Evolutionary conservation across 1,284 basidiomycete species (phyloP).

Genomic region (Puccinia novopanici): DNA sequence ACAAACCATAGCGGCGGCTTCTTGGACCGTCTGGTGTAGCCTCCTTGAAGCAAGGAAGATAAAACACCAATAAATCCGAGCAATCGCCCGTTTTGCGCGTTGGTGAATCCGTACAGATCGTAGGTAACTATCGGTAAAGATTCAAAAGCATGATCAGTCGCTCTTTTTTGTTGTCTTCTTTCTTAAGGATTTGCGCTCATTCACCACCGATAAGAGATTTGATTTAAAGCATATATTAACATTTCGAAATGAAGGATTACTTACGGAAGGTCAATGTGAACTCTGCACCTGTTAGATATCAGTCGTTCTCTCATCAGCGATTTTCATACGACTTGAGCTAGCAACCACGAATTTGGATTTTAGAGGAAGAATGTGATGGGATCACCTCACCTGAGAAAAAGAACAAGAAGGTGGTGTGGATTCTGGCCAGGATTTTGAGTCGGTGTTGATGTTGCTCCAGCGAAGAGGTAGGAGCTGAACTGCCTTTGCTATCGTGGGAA

Average conservation of each 20-base stretch:
- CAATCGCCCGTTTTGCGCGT: conserved; percentile 74
- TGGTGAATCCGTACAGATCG: conserved; percentile 29
- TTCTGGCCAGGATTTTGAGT: conserved; percentile 64
- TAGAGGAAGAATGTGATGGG: not conserved
- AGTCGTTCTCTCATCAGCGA: conserved; percentile 71
- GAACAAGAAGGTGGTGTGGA: conserved; percentile 80
- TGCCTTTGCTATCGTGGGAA: conserved; percentile 54
- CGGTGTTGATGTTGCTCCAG: conserved; percentile 71
- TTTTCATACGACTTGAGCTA: not conserved
- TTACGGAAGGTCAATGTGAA: conserved; percentile 47
- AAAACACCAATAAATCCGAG: conserved; percentile 81
- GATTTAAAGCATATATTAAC: not conserved
- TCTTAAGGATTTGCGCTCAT: not conserved
- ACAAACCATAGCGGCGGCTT: conserved; percentile 76
- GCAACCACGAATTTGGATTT: not conserved
- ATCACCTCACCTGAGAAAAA: conserved; percentile 70
- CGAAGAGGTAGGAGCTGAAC: conserved; percentile 64
- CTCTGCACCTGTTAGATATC: conserved; percentile 62
- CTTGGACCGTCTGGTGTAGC: conserved; percentile 77
- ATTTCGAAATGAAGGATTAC: not conserved
- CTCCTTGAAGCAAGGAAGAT: conserved; percentile 81
- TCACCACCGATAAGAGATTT: not conserved
- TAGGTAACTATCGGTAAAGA: conserved; percentile 1
- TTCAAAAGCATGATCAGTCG: not conserved
- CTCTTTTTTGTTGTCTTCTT: not conserved